These are phyloP conservation scores for Aspergillus hortae DNA, from an alignment of 2,329 filamentous ascomycete species.

Conservation along the genomic window DNA sequence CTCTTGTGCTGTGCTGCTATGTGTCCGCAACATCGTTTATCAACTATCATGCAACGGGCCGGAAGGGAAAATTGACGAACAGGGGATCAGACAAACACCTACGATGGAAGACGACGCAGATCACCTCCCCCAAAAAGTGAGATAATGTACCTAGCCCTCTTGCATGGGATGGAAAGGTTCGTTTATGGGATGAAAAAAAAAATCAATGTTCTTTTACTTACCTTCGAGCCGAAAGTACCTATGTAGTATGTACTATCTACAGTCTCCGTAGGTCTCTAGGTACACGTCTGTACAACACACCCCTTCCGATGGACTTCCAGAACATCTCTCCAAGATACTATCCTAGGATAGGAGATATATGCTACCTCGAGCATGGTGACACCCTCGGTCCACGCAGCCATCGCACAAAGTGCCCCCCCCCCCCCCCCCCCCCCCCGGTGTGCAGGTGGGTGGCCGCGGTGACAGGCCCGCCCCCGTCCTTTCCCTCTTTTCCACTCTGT, in stretches of 20 bases:
- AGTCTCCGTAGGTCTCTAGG: neutral
- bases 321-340: neutral
- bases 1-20: neutral
- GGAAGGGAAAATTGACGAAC: neutral
- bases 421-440: no score
- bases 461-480: no score
- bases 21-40: neutral
- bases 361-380: neutral
- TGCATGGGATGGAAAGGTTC: neutral
- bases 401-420: no score
- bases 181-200: neutral
- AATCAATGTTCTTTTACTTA: neutral
- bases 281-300: neutral
- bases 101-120: neutral
- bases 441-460: no score
- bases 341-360: neutral
- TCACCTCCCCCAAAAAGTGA: neutral
- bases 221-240: neutral
- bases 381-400: neutral
- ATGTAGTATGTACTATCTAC: neutral
- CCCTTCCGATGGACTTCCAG: neutral
- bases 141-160: neutral
- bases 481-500: no score
- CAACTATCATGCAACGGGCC: neutral
- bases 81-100: neutral